Base-by-base conservation (phyloP, 257 asterid species). In the Galeopsis tetrahit region DNA sequence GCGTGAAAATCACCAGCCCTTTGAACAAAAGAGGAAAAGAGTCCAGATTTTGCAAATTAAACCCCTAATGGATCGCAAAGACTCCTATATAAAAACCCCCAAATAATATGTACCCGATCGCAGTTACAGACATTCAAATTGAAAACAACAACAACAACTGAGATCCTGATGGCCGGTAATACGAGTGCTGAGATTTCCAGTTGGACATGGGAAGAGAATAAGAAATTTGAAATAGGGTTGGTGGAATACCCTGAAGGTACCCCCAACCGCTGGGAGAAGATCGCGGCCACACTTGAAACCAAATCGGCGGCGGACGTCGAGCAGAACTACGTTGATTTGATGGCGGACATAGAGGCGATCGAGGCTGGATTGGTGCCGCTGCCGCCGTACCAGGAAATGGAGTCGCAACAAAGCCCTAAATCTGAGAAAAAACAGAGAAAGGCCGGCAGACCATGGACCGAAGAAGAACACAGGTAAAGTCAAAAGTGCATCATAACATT, bases 141-240 rank as follows among this genome's bases (percentile, higher is more conserved):
- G 28, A 21, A 21, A 21, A 21, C 28, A 21, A 21, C 28, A 21
- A 21, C 28, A 21, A 21, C 28, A 21, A 48, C 11, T 4, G 7
- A 48, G 74, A 71, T 77, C 62, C 46, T 10, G 77, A 59, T 42
- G 76, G 46, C n/a, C n/a, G n/a, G n/a, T n/a, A n/a, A n/a, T n/a
- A n/a, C n/a, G n/a, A n/a, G n/a, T n/a, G n/a, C n/a, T n/a, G 10
- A 7, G 10, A 42, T 13, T 6, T 32, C 86, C 77, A 61, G 51
- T 69, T 85, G 90, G 90, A 74, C 80, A 13, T 72, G 88, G 90
- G 79, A 62, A 6, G 90, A 85, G 14, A 69, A 85, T 72, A 85
- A 85, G 81, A 68, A 14, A 53, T 85, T 85, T 10, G 90, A 85
- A 10, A 46, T 17, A 11, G 13, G 71, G 5, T 64, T 85, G 15